Conservation (phyloP, 2,329 filamentous ascomycete genomes). For the Acarospora socialis region DNA sequence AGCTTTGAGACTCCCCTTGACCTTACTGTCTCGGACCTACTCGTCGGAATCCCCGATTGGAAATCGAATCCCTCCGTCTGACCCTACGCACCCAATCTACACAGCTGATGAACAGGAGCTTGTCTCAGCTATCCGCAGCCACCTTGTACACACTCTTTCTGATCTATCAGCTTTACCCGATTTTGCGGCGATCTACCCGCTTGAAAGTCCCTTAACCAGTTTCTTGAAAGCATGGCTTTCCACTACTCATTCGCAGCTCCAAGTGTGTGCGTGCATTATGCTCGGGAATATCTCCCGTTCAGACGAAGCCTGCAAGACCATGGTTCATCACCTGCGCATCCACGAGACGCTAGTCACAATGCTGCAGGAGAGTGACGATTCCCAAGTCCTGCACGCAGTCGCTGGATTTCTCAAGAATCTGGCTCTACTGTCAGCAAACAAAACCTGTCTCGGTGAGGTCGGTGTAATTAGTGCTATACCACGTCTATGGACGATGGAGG, state of each 20-base stretch:
- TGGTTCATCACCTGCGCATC: slow-evolving; percentile 26
- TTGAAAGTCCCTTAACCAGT: slow-evolving; percentile 23
- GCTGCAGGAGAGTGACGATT: slow-evolving; percentile 21
- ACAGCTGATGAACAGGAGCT: slow-evolving; percentile 23
- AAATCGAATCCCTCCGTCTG: not conserved
- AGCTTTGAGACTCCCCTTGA: slow-evolving; percentile 22
- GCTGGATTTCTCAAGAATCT: slow-evolving; percentile 36
- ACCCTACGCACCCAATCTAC: slow-evolving; percentile 15
- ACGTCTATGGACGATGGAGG: slow-evolving; percentile 27
- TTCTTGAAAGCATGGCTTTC: slow-evolving; percentile 27
- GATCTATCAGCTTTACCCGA: slow-evolving; percentile 26
- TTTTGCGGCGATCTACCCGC: slow-evolving; percentile 26
- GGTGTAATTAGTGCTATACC: slow-evolving; percentile 27
- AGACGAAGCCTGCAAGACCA: slow-evolving; percentile 26
- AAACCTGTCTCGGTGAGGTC: slow-evolving; percentile 23
- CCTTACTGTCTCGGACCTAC: slow-evolving; percentile 21
- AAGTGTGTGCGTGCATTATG: slow-evolving; percentile 33
- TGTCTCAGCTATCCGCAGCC: slow-evolving; percentile 22
- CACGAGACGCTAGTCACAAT: slow-evolving; percentile 28
- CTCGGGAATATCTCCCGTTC: slow-evolving; percentile 34
- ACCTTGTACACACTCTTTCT: slow-evolving; percentile 27
- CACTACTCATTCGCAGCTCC: slow-evolving; percentile 27
- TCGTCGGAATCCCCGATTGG: slow-evolving; percentile 2
- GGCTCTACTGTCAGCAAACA: slow-evolving; percentile 30
- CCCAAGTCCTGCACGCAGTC: slow-evolving; percentile 29